Evolutionary conservation across 2,329 filamentous ascomycete species (phyloP).

Genomic region (Pseudogymnoascus sp.): DNA sequence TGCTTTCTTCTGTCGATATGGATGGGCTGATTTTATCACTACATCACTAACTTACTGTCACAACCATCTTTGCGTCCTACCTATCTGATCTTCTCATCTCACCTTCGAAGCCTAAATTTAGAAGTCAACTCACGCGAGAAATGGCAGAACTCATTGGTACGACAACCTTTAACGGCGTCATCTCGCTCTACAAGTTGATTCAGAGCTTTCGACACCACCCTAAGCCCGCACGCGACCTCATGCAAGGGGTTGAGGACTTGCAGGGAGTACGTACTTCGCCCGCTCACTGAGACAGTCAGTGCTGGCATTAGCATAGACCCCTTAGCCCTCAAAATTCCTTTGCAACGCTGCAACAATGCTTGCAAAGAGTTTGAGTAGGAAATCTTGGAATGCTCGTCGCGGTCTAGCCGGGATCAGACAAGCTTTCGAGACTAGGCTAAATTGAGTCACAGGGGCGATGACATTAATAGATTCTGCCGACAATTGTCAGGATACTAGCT

Average conservation of each 20-base stretch:
- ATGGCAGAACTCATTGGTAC: background rate
- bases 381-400: constrained; percentile 29
- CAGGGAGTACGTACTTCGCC: constrained; percentile 29
- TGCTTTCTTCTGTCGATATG: background rate
- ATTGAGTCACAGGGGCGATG: constrained; percentile 36
- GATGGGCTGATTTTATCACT: background rate
- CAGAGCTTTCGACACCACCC: constrained; percentile 31
- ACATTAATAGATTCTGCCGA: constrained; percentile 34
- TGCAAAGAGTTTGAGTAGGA: constrained; percentile 35
- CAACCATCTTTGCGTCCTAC: background rate
- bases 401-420: constrained; percentile 27
- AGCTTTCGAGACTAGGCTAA: constrained; percentile 39
- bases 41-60: background rate
- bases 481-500: constrained; percentile 34
- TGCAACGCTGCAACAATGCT: constrained; percentile 34
- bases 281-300: constrained; percentile 18
- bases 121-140: background rate
- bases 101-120: background rate
- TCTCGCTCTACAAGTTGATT: constrained; percentile 31
- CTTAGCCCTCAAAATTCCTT: constrained; percentile 29
- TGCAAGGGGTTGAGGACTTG: constrained; percentile 33
- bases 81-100: background rate
- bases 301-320: constrained; percentile 23
- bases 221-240: constrained; percentile 33
- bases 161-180: constrained; percentile 7